phyloP scores from a whole-genome alignment of 768 basidiomycete genomes.

The Boletus sensibilis region DNA sequence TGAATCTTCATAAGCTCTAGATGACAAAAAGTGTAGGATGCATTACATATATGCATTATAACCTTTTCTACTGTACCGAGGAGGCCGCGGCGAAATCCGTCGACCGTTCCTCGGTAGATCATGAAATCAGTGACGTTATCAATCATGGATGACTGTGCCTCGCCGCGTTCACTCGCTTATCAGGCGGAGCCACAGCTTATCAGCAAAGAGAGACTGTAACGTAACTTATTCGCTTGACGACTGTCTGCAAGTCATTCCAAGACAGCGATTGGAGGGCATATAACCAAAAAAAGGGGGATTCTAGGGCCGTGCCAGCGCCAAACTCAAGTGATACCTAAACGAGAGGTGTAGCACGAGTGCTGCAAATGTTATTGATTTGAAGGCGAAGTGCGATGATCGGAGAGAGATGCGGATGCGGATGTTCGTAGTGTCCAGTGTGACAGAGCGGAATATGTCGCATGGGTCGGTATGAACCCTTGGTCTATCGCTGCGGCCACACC shows the following conservation, averaged over 20 bases:
- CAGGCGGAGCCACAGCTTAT: background rate
- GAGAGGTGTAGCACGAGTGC: background rate
- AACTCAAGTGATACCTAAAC: background rate
- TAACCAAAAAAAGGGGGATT: background rate
- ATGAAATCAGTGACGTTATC: constrained; percentile 1
- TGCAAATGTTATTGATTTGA: background rate
- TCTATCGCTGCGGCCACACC: background rate
- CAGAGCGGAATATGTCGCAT: background rate
- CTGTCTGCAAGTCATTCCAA: background rate
- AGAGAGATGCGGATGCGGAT: background rate
- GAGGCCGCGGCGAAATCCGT: background rate
- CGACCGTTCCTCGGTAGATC: background rate
- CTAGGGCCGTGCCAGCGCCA: background rate
- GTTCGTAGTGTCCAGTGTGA: too few relatives aligned
- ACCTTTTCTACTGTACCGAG: background rate
- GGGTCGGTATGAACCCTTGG: too few relatives aligned
- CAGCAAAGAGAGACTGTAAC: background rate
- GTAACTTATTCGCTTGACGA: background rate
- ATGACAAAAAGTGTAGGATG: too few relatives aligned
- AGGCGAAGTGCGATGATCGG: background rate
- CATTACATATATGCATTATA: too few relatives aligned
- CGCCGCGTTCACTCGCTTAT: too few relatives aligned
- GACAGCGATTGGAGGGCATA: background rate
- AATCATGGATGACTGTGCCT: too few relatives aligned
- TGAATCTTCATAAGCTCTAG: too few relatives aligned